Evolutionary conservation across 768 basidiomycete genomes (phyloP), one percentile per base, ranked within the genome.

Genomic region (Clathrus columnatus): DNA sequence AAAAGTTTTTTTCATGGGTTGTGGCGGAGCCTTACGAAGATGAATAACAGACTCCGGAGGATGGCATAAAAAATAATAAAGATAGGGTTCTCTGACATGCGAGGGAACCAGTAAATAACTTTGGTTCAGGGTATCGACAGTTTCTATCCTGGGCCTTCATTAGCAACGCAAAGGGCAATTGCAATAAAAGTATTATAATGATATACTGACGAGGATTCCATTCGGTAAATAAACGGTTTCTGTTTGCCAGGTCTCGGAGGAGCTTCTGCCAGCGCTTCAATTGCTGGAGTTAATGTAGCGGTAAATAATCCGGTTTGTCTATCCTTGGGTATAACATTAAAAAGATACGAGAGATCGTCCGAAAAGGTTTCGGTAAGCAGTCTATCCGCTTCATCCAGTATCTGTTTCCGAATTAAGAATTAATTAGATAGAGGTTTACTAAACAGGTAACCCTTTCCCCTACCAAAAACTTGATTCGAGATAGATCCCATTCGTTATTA

Each of bases 251-350:
- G 75, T 60, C 81, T 77, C 2, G 93, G 91, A 6, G 83, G 70
- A 18, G 84, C 83, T 32, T 78, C 74, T 5, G 84, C 86, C 20
- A 97, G 65, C 7, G 78, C 74, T 63, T 94, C 88, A 56, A 99
- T 90, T 0, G 91, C 81, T 5, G 84, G 78, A 4, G 92, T 94
- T 58, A 95, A 73, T 1, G 96, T 99, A 0, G 96, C 96, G 0
- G 96, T 99, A 70, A 98, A 98, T 42, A 99, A 77, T 62, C 92
- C 90, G 0, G 95, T 98, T 67, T 98, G 95, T n/a, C 96, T 78
- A 28, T 91, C 82, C 52, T 78, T 77, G 1, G 96, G 91, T 16
- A 98, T 74, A 30, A 78, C 72, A 30, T 73, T 70, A 67, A 98
- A 94, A 20, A 98, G 67, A 64, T 84, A 79, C 1, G 80, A 75